Conservation (phyloP, 1,284 basidiomycete genomes). For the Papiliotrema laurentii region DNA sequence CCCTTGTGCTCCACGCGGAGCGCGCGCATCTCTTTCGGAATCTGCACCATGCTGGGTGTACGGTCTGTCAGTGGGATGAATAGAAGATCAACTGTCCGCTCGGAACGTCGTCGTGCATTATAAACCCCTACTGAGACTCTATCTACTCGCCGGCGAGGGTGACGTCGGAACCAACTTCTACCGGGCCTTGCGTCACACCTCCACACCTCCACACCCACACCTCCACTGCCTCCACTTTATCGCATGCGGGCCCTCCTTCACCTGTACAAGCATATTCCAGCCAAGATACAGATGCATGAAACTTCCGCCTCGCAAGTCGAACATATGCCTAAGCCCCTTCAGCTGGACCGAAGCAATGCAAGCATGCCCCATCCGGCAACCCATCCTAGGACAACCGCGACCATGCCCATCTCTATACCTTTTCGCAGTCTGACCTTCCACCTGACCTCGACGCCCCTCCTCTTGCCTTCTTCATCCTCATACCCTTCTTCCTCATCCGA, state of each 20-base stretch:
- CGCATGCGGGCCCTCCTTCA: too few relatives aligned
- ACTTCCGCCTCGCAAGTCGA: too few relatives aligned
- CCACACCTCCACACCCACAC: neutral
- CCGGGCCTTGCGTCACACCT: neutral
- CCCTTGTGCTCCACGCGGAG: conserved; percentile 1
- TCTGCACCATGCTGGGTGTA: neutral
- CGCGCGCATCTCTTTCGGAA: conserved; percentile 1
- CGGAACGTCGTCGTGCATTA: too few relatives aligned
- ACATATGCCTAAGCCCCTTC: too few relatives aligned
- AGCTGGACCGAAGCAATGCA: conserved; percentile 30
- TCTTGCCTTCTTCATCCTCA: conserved; percentile 11
- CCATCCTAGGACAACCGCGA: conserved; percentile 20
- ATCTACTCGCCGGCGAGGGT: too few relatives aligned
- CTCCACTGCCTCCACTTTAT: too few relatives aligned
- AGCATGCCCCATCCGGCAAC: conserved; percentile 29
- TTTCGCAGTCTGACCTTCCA: conserved; percentile 27
- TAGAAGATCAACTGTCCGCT: too few relatives aligned
- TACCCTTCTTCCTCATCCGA: conserved; percentile 27
- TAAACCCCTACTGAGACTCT: too few relatives aligned
- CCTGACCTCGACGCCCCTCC: conserved; percentile 16
- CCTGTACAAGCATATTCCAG: too few relatives aligned
- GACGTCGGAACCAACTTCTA: neutral
- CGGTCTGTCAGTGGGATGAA: too few relatives aligned
- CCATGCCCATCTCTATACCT: conserved; percentile 18
- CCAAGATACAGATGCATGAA: too few relatives aligned